Percentiles rank a stretch among this genome's conserved stretches.
phyloP scores from a whole-genome alignment of 768 basidiomycete genomes.

The Pleurotus tuber-regium region DNA sequence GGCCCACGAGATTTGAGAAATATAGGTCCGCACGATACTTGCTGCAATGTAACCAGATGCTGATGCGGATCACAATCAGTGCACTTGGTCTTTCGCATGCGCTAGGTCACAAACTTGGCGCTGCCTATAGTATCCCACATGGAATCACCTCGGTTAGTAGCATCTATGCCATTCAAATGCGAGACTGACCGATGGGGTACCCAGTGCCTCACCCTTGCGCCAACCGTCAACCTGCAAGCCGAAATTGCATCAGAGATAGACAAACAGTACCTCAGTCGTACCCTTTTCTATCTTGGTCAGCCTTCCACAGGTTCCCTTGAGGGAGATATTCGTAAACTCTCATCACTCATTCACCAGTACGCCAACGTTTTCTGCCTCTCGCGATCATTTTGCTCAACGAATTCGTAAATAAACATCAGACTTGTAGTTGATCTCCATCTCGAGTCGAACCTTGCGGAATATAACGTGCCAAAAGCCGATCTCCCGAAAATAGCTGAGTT shows the following conservation, averaged over 20 bases:
- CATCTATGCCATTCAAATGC: conserved; percentile 5
- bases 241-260: conserved; percentile 57
- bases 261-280: conserved; percentile 55
- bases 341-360: conserved; percentile 53
- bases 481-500: conserved; percentile 49
- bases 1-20: conserved; percentile 58
- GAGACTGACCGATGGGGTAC: background rate
- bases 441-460: conserved; percentile 53
- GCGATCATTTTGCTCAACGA: background rate
- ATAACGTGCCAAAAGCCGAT: conserved; percentile 61
- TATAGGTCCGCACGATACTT: conserved; percentile 53
- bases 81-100: conserved; percentile 74
- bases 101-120: conserved; percentile 72
- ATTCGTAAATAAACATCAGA: conserved; percentile 36
- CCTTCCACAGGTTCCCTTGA: conserved; percentile 63
- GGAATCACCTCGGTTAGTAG: conserved; percentile 75
- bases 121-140: conserved; percentile 73
- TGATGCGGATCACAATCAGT: conserved; percentile 28
- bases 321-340: conserved; percentile 56
- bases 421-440: conserved; percentile 61
- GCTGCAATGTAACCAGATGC: background rate
- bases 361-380: conserved; percentile 19
- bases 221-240: conserved; percentile 59
- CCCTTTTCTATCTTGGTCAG: conserved; percentile 56
- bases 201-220: conserved; percentile 71